Evolutionary conservation across 2,329 filamentous ascomycete genomes (phyloP).

Genomic region (Botrytis fabae): DNA sequence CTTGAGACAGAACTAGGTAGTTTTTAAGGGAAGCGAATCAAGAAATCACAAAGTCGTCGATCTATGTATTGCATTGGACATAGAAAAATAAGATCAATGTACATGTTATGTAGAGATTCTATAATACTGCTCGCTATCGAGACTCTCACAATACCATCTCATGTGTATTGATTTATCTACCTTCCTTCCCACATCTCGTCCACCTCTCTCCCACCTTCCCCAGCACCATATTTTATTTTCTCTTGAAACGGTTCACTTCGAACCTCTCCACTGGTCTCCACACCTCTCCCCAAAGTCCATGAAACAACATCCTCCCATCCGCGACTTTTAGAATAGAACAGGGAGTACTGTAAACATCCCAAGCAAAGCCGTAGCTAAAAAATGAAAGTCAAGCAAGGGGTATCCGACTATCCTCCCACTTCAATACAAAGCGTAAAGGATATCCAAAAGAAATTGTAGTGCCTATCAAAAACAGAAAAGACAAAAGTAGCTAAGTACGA

Average conservation of each 20-base stretch:
- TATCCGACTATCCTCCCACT: slow-evolving; percentile 8
- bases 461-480: neutral
- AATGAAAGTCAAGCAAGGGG: slow-evolving; percentile 11
- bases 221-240: neutral
- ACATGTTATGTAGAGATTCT: neutral
- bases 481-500: slow-evolving; percentile 10
- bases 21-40: neutral
- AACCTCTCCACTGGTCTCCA: neutral
- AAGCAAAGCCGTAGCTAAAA: neutral
- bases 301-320: neutral
- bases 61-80: neutral
- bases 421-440: slow-evolving; percentile 9
- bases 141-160: slow-evolving; percentile 1
- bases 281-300: neutral
- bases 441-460: neutral
- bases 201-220: neutral
- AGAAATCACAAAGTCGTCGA: neutral
- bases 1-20: neutral
- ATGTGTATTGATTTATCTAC: neutral
- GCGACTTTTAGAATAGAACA: neutral
- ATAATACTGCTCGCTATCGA: neutral
- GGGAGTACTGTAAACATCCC: slow-evolving; percentile 4
- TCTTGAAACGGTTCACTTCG: neutral
- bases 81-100: neutral
- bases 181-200: neutral